Evolutionary conservation across 139 green algal genomes (phyloP), one percentile per base, ranked within the genome.

Genomic region (Chlamydomonas applanata): DNA sequence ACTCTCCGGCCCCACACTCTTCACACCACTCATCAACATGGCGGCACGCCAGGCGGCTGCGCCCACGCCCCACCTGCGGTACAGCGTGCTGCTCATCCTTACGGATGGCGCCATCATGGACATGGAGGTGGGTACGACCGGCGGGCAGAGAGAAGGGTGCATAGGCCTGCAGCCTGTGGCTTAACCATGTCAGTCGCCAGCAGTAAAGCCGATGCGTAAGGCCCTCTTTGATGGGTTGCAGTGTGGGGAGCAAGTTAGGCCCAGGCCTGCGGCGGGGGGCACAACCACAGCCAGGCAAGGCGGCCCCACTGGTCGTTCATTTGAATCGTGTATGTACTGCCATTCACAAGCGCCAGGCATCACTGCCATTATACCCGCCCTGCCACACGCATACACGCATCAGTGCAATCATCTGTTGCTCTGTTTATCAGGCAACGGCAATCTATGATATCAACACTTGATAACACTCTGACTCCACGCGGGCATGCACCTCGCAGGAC

Each of bases 101-200:
- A 89, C 83, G 1, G 83, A 89, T 65, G 83, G 83, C 7, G 71
- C 64, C 44, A 83, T 88, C 59, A 85, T 85, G 79, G 83, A 88
- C 59, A 88, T 88, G 83, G 16, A 33, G 30, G 72, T 83, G 62
- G 71, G 78, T 49, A 49, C n/a, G n/a, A n/a, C n/a, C n/a, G n/a
- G n/a, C n/a, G n/a, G n/a, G n/a, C n/a, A n/a, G n/a, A n/a, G n/a
- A n/a, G n/a, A n/a, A n/a, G n/a, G n/a, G n/a, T n/a, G n/a, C n/a
- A n/a, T n/a, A n/a, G n/a, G n/a, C n/a, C n/a, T n/a, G n/a, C n/a
- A n/a, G n/a, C n/a, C n/a, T n/a, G n/a, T n/a, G n/a, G n/a, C n/a
- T n/a, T n/a, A n/a, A n/a, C n/a, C n/a, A n/a, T n/a, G n/a, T n/a
- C n/a, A n/a, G n/a, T n/a, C n/a, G n/a, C n/a, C n/a, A n/a, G n/a